Evolutionary conservation across 768 basidiomycete genomes (phyloP), one percentile per base, ranked within the genome.

Genomic region (Cystofilobasidium bisporidii): DNA sequence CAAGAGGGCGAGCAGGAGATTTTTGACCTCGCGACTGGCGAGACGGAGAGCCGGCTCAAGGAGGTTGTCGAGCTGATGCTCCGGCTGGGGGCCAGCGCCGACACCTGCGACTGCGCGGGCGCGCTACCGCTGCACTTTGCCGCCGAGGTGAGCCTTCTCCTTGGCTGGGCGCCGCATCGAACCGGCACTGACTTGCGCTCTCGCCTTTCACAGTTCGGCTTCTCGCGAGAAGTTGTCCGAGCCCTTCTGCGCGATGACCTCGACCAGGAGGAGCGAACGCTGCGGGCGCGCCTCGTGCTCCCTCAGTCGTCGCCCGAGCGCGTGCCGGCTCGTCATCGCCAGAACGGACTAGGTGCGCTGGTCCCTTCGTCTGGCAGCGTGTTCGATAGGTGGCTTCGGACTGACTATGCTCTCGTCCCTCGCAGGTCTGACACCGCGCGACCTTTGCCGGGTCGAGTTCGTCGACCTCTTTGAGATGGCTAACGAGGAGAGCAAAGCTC

Each of bases 71-170:
- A n/a, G 15, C n/a, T 56, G 28, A 18, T 24, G 32, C 53, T 59
- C n/a, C 26, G 64, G 45, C 12, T 47, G 43, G 56, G 64, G 14
- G 64, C 56, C 18, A 45, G 43, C 45, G 32, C 64, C 22, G 64
- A 65, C 22, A 24, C 59, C 30, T 24, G 22, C 22, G 64, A 65
- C 33, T 47, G 56, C 9, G 22, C n/a, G 11, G 64, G 57, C 12
- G 43, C 56, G 6, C 24, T 56, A 2, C 64, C 64, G 15, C 41
- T 65, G 17, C 64, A 65, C 57, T 65, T 65, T n/a, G 64, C 64
- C 9, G 64, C 64, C n/a, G 47, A 63, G 62, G 47, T 53, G 1
- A 4, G 61, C n/a, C 59, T 20, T 4, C 1, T n/a, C 30, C 20
- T 61, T 20, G 26, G 8, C 38, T 32, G 24, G 28, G 24, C 10